phyloP scores from a whole-genome alignment of 768 basidiomycete species.

The Coprinellus aureogranulatus region DNA sequence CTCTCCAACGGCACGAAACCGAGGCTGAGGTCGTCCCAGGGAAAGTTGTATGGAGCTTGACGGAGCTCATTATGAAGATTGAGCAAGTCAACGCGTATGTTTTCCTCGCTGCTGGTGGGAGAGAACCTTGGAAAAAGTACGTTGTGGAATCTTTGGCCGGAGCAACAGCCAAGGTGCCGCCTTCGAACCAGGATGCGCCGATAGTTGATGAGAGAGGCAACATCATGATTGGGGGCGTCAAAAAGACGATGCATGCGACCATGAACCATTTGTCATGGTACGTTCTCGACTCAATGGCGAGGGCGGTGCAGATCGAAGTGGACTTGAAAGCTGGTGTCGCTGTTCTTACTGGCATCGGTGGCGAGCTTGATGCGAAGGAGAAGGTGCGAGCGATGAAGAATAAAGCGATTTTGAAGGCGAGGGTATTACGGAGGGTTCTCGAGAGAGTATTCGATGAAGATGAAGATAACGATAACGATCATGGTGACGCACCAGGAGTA shows the following conservation, averaged over 20 bases:
- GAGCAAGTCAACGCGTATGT: slow-evolving; percentile 64
- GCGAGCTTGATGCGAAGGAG: slow-evolving; percentile 2
- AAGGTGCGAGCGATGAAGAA: slow-evolving; percentile 24
- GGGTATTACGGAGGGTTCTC: slow-evolving; percentile 61
- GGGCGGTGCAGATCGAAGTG: background rate
- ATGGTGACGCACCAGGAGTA: too few relatives aligned
- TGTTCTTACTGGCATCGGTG: background rate
- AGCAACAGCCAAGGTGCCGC: background rate
- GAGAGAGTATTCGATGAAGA: slow-evolving; percentile 59
- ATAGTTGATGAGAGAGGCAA: background rate
- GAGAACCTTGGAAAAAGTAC: slow-evolving; percentile 50
- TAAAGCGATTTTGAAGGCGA: slow-evolving; percentile 53
- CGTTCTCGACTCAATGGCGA: background rate
- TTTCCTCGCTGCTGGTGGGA: slow-evolving; percentile 36
- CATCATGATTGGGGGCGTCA: background rate
- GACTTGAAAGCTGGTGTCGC: slow-evolving; percentile 3
- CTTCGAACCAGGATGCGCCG: background rate
- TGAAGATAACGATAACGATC: slow-evolving; percentile 39
- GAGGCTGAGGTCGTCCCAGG: too few relatives aligned
- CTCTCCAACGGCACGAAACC: too few relatives aligned
- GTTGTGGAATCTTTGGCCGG: slow-evolving; percentile 32
- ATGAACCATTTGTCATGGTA: background rate
- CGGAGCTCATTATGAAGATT: slow-evolving; percentile 42
- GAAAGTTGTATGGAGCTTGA: slow-evolving; percentile 10
- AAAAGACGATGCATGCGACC: background rate